These are phyloP conservation scores for Bonia amplexicaulis DNA, from an alignment of 176 grass and related monocot genomes.

Conservation along the genomic window DNA sequence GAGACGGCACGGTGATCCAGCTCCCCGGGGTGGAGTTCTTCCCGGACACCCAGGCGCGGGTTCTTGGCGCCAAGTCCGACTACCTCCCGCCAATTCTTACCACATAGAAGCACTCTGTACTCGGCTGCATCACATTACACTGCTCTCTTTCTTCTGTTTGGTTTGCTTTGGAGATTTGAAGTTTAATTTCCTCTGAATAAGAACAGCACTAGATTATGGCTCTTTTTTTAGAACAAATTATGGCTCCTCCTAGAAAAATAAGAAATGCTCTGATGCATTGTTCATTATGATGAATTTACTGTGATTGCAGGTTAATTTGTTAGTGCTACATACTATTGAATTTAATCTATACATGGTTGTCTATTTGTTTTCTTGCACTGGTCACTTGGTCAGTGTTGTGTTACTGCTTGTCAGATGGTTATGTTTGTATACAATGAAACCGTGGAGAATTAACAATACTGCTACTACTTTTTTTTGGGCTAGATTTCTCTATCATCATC, in stretches of 20 bases:
- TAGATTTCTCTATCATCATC: background rate
- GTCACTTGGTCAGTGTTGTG: background rate
- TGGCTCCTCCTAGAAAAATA: background rate
- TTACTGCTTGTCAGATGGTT: background rate
- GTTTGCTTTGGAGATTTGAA: background rate
- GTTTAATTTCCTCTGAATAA: conserved; percentile 24
- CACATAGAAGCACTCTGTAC: conserved; percentile 29
- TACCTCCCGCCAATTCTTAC: conserved; percentile 80
- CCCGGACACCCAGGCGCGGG: conserved; percentile 59
- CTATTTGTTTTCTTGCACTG: background rate
- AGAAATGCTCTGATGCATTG: background rate
- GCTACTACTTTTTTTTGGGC: background rate
- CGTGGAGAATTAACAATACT: background rate
- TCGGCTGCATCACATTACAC: background rate
- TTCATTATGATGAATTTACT: background rate
- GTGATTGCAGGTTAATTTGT: background rate
- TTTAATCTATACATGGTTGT: background rate
- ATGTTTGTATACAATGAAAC: background rate
- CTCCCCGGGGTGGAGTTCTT: conserved; percentile 60
- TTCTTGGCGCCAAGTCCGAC: conserved; percentile 72
- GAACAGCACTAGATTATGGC: background rate
- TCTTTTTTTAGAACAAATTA: background rate
- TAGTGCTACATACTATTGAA: background rate
- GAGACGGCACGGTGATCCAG: conserved; percentile 35
- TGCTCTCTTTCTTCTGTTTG: background rate